Conservation (phyloP, 1,284 basidiomycete genomes). For the Pulveroboletus sp. region DNA sequence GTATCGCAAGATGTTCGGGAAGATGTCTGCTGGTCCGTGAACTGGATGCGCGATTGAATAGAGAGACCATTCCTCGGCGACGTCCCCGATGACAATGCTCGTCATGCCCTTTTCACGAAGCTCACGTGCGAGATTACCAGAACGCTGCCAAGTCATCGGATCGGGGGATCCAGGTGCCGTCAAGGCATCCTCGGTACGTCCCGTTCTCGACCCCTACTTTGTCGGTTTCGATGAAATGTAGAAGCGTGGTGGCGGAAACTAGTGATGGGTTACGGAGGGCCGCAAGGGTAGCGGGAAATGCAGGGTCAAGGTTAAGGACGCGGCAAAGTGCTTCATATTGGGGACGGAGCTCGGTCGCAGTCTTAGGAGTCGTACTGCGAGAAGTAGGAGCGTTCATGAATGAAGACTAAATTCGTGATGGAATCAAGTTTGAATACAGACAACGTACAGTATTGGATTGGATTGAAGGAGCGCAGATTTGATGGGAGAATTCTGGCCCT, state of each 20-base stretch:
- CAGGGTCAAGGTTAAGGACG: conserved; percentile 56
- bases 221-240: conserved; percentile 58
- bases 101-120: conserved; percentile 60
- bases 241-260: conserved; percentile 52
- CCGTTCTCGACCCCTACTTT: conserved; percentile 50
- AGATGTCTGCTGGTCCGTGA: conserved; percentile 47
- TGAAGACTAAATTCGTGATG: too few species aligned
- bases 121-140: conserved; percentile 54
- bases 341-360: conserved; percentile 53
- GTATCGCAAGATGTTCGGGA: conserved; percentile 61
- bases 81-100: conserved; percentile 64
- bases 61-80: conserved; percentile 76
- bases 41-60: conserved; percentile 71
- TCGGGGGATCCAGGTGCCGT: conserved; percentile 60
- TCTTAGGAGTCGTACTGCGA: conserved; percentile 52
- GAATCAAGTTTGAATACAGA: neutral
- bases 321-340: conserved; percentile 65
- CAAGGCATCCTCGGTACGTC: conserved; percentile 69
- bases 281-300: conserved; percentile 46
- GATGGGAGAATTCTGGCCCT: conserved; percentile 60
- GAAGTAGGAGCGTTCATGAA: too few species aligned
- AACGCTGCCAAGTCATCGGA: conserved; percentile 69
- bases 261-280: conserved; percentile 51
- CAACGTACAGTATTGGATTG: conserved; percentile 66
- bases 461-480: conserved; percentile 67